These are phyloP conservation scores for Myriosclerotinia scirpicola DNA, from an alignment of 2,329 filamentous ascomycete species.

Conservation along the genomic window DNA sequence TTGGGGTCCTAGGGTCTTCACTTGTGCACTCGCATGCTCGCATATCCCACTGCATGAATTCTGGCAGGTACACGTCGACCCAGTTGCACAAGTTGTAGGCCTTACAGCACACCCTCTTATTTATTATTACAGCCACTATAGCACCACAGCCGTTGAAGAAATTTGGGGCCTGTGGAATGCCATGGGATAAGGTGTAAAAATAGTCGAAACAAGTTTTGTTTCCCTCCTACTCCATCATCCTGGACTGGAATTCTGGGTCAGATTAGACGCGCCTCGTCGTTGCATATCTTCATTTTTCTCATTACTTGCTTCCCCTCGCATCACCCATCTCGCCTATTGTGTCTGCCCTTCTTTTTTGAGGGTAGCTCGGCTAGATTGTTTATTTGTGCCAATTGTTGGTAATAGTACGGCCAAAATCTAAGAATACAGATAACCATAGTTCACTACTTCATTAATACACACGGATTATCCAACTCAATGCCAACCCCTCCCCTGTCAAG, in stretches of 20 bases:
- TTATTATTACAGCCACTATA: neutral
- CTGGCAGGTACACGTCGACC: neutral
- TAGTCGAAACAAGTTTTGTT: neutral
- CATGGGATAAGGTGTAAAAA: neutral
- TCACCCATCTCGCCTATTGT: too few species aligned
- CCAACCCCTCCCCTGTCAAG: neutral
- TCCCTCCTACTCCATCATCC: neutral
- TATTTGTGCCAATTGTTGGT: neutral
- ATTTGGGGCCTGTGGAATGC: neutral
- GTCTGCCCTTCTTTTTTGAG: neutral
- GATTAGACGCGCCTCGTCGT: constrained; percentile 8
- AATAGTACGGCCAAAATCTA: neutral
- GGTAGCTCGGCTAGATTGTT: neutral
- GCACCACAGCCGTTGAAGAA: constrained; percentile 9
- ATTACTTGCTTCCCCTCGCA: neutral
- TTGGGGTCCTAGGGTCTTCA: constrained; percentile 5
- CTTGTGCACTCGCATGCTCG: neutral
- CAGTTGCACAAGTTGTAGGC: neutral
- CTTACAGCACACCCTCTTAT: neutral
- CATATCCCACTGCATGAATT: neutral
- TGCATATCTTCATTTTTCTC: constrained; percentile 2
- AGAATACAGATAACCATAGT: neutral
- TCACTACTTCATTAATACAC: neutral
- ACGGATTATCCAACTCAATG: neutral
- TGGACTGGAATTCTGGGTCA: neutral